A percentile compares a stretch with the other conserved stretches of the same genome.
phyloP scores from a whole-genome alignment of 257 asterid genomes.

The Sherardia arvensis region DNA sequence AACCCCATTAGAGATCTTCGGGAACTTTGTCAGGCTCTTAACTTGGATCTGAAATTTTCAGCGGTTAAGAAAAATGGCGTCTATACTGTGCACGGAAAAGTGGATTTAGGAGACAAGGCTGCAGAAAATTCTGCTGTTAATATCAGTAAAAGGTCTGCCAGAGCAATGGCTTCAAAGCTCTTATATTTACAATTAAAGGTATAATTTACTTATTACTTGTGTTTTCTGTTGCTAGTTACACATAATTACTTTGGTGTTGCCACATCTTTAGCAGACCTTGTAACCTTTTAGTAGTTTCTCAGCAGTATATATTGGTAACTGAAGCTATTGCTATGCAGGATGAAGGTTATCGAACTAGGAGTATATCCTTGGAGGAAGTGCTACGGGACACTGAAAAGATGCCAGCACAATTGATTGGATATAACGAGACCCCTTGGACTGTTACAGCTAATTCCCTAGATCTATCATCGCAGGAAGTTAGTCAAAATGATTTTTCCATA shows the following conservation, averaged over 20 bases:
- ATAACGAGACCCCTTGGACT: constrained; percentile 45
- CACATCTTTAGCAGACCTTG: background rate
- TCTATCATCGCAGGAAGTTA: constrained; percentile 25
- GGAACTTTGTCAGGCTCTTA: constrained; percentile 70
- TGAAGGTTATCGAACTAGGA: constrained; percentile 54
- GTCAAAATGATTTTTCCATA: constrained; percentile 20
- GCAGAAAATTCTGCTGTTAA: constrained; percentile 36
- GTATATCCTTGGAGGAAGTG: constrained; percentile 55
- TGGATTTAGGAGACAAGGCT: constrained; percentile 25
- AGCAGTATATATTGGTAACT: background rate
- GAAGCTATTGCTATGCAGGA: constrained; percentile 38
- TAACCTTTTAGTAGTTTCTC: background rate
- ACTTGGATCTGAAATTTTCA: constrained; percentile 41
- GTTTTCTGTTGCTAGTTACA: too few species aligned
- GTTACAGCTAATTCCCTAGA: constrained; percentile 16
- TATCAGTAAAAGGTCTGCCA: constrained; percentile 48
- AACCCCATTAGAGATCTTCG: constrained; percentile 65
- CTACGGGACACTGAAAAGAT: constrained; percentile 29
- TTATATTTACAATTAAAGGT: constrained; percentile 56
- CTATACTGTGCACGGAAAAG: constrained; percentile 44
- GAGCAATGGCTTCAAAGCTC: constrained; percentile 45
- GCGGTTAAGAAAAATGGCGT: constrained; percentile 36
- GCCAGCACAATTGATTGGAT: constrained; percentile 73
- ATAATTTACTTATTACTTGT: background rate
- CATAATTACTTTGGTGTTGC: background rate